Evolutionary conservation across 108 stramenopile species (phyloP).

Genomic region (Ochromonas danica): DNA sequence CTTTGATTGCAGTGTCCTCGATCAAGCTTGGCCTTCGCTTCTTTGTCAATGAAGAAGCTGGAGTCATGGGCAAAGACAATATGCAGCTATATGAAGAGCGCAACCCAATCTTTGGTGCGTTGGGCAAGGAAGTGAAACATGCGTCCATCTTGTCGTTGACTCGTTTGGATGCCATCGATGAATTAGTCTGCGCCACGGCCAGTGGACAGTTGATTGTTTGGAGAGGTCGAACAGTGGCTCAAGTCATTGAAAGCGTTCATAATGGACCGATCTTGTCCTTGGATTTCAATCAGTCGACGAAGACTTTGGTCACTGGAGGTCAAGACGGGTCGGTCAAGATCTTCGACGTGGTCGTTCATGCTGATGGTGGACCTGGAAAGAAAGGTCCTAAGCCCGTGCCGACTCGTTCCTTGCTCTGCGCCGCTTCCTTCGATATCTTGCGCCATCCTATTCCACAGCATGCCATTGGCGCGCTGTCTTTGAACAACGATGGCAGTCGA

Average conservation of each 20-base stretch:
- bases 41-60: not conserved
- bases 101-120: not conserved
- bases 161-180: not conserved
- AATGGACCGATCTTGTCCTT: not conserved
- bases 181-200: not conserved
- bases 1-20: not conserved
- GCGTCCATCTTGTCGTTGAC: not conserved
- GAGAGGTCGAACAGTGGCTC: not conserved
- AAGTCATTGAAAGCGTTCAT: not conserved
- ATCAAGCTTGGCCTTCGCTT: not conserved
- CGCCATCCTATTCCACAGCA: not conserved
- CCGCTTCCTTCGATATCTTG: not conserved
- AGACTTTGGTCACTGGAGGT: conserved; percentile 7
- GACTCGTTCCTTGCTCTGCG: not conserved
- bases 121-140: not conserved
- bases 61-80: not conserved
- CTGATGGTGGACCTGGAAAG: not conserved
- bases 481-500: not conserved
- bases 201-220: conserved; percentile 10
- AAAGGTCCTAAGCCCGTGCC: not conserved
- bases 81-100: not conserved
- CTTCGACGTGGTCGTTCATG: not conserved
- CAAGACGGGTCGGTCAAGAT: conserved; percentile 18
- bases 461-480: not conserved
- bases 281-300: not conserved